Percentiles rank a stretch among this genome's conserved stretches.
phyloP scores from a whole-genome alignment of 495 filamentous ascomycete genomes.

The Aspergillus panamensis region DNA sequence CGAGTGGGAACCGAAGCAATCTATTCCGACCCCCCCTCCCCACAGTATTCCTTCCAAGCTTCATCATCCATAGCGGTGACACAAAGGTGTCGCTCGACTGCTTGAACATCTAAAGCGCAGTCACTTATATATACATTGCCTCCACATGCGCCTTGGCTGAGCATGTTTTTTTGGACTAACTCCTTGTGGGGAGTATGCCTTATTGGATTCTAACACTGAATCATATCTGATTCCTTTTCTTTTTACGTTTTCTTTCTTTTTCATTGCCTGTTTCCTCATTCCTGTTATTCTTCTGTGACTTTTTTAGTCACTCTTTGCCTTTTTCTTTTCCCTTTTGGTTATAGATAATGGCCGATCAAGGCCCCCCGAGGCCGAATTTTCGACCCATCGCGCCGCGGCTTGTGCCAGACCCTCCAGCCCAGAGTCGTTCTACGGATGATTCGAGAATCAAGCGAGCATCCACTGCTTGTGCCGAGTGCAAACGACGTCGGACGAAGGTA shows the following conservation, averaged over 20 bases:
- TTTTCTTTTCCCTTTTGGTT: background rate
- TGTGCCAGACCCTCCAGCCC: slow-evolving; percentile 14
- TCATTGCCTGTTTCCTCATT: background rate
- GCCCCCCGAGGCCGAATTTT: slow-evolving; percentile 21
- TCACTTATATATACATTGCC: background rate
- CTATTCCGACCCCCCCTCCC: background rate
- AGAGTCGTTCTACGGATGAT: slow-evolving; percentile 29
- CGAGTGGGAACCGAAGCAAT: background rate
- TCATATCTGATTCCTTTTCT: slow-evolving; percentile 7
- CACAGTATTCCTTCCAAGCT: too few relatives aligned
- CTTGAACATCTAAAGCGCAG: background rate
- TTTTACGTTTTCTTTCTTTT: background rate
- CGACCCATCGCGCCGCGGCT: slow-evolving; percentile 38
- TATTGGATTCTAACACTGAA: slow-evolving; percentile 8
- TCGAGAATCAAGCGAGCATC: slow-evolving; percentile 39
- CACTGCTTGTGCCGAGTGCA: slow-evolving; percentile 42
- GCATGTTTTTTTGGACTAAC: slow-evolving; percentile 7
- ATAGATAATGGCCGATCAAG: slow-evolving; percentile 32
- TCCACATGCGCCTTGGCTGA: slow-evolving; percentile 1
- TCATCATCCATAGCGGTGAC: background rate
- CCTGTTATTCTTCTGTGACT: background rate
- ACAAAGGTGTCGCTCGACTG: background rate
- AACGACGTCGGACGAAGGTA: slow-evolving; percentile 44
- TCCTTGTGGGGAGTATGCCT: slow-evolving; percentile 16
- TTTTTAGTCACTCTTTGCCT: background rate